Conservation (phyloP, 768 basidiomycete genomes). For the Inosperma sp. region DNA sequence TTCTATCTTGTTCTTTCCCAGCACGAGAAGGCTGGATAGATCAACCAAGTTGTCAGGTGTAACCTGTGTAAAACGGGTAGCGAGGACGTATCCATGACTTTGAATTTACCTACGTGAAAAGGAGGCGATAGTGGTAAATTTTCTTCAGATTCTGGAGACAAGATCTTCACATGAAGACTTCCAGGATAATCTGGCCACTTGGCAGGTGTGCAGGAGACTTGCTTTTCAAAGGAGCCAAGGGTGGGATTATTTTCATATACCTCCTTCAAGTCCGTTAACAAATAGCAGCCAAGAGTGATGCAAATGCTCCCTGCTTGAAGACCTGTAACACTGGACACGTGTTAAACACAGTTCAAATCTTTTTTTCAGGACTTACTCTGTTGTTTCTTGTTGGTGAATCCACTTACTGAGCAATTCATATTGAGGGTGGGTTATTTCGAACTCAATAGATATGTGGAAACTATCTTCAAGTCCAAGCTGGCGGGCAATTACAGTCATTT, state of each 20-base stretch:
- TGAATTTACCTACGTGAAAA: constrained; percentile 27
- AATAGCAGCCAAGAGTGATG: constrained; percentile 24
- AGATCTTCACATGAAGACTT: constrained; percentile 33
- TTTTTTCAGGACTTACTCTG: neutral
- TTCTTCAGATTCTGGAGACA: constrained; percentile 24
- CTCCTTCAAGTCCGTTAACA: constrained; percentile 3
- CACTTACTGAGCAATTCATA: constrained; percentile 15
- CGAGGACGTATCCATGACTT: neutral
- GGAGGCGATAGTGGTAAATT: constrained; percentile 41
- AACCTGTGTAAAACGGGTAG: constrained; percentile 28
- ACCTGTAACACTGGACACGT: constrained; percentile 3
- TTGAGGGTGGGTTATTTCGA: constrained; percentile 21
- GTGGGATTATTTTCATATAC: neutral
- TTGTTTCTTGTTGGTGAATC: constrained; percentile 5
- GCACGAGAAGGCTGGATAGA: constrained; percentile 40
- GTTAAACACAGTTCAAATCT: neutral
- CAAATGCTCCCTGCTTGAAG: neutral
- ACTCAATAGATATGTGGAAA: constrained; percentile 21
- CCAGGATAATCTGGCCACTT: constrained; percentile 40
- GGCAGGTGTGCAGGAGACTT: neutral
- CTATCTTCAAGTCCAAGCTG: constrained; percentile 21
- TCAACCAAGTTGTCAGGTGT: constrained; percentile 49
- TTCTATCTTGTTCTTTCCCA: constrained; percentile 41
- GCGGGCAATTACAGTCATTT: constrained; percentile 20
- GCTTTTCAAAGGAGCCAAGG: constrained; percentile 1